Evolutionary conservation across 352 stramenopile species (phyloP).

Genomic region (Pythium periplocum): DNA sequence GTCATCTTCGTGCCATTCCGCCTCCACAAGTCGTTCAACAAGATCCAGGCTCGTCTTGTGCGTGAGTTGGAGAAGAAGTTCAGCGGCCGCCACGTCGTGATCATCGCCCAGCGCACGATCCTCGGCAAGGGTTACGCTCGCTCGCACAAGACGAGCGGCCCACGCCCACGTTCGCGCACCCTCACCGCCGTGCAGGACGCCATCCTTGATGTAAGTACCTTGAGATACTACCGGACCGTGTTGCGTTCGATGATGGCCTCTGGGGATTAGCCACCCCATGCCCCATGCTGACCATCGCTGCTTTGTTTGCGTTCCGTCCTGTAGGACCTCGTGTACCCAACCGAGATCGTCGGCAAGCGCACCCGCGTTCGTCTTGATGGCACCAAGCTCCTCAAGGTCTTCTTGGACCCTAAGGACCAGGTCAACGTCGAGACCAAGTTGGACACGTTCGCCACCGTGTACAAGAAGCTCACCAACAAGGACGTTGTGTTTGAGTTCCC

Average conservation of each 20-base stretch:
- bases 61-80: slow-evolving; percentile 99
- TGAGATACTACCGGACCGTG: slow-evolving; percentile 13
- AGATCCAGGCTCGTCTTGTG: slow-evolving; percentile 98
- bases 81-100: slow-evolving; percentile 96
- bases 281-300: slow-evolving; percentile 69
- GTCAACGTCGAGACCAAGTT: slow-evolving; percentile 99
- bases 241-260: slow-evolving; percentile 84
- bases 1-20: slow-evolving; percentile 99
- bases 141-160: slow-evolving; percentile 92
- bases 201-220: slow-evolving; percentile 94
- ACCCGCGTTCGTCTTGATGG: slow-evolving; percentile 96
- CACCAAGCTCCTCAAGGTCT: slow-evolving; percentile 98
- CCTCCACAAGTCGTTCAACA: slow-evolving; percentile 97
- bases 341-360: slow-evolving; percentile 99
- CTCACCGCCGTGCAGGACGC: slow-evolving; percentile 98
- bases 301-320: slow-evolving; percentile 17
- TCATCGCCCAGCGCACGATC: slow-evolving; percentile 99
- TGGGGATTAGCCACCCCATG: slow-evolving; percentile 86
- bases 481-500: slow-evolving; percentile 98
- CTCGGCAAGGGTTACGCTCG: slow-evolving; percentile 96
- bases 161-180: slow-evolving; percentile 95
- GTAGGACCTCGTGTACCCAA: slow-evolving; percentile 98
- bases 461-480: slow-evolving; percentile 99
- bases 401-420: slow-evolving; percentile 98
- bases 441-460: slow-evolving; percentile 99